phyloP scores from a whole-genome alignment of 2,329 filamentous ascomycete species.

The Hypomyces rosellus region DNA sequence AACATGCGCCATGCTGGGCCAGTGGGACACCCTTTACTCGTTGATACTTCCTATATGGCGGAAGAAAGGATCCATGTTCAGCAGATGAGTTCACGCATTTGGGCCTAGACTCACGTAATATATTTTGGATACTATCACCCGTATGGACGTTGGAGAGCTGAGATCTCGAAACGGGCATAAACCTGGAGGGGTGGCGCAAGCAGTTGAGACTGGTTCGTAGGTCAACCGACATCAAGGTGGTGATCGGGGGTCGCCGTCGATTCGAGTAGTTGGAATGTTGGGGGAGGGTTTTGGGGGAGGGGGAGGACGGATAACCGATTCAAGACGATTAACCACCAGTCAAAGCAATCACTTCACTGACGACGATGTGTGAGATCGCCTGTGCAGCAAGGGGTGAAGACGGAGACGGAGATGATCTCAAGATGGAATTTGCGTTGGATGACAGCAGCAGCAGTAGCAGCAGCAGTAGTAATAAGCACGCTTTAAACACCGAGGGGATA shows the following conservation, averaged over 20 bases:
- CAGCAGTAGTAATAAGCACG: neutral
- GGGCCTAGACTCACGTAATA: slow-evolving; percentile 34
- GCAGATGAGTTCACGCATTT: neutral
- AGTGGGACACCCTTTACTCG: slow-evolving; percentile 6
- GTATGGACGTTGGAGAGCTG: slow-evolving; percentile 50
- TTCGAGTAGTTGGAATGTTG: neutral
- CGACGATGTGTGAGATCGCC: slow-evolving; percentile 9
- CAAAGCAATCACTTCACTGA: slow-evolving; percentile 14
- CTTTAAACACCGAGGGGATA: neutral
- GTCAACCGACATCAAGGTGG: slow-evolving; percentile 56
- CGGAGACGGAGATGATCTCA: slow-evolving; percentile 7
- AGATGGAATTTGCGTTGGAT: slow-evolving; percentile 3
- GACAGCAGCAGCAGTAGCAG: neutral
- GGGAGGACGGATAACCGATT: neutral
- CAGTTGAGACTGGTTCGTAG: slow-evolving; percentile 49
- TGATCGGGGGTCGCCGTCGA: slow-evolving; percentile 14
- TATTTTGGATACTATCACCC: slow-evolving; percentile 51
- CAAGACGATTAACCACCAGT: slow-evolving; percentile 7
- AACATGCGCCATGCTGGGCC: slow-evolving; percentile 11
- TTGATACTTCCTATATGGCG: slow-evolving; percentile 6
- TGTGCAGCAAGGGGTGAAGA: slow-evolving; percentile 12
- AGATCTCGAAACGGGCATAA: slow-evolving; percentile 51
- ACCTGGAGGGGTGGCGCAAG: slow-evolving; percentile 50
- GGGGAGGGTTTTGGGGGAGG: neutral
- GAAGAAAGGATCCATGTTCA: slow-evolving; percentile 3